Percentiles rank a stretch among this genome's conserved stretches.
phyloP scores from a whole-genome alignment of 2,329 filamentous ascomycete species.

The Penicillium sp. region DNA sequence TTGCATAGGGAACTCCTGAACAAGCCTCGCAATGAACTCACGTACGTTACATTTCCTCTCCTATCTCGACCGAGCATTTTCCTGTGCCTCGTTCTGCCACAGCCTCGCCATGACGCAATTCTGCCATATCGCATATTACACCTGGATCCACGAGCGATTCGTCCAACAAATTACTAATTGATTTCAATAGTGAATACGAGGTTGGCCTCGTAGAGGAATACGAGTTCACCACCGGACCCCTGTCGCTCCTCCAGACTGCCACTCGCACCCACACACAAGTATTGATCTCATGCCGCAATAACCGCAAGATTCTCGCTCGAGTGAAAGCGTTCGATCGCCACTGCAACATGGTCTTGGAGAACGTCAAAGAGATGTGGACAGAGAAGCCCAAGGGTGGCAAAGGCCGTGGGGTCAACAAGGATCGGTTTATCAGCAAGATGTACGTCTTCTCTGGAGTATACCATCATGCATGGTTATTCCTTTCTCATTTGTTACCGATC shows the following conservation, averaged over 20 bases:
- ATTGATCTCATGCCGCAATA: conserved; percentile 95
- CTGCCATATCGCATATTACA: not conserved
- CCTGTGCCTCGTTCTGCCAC: conserved; percentile 12
- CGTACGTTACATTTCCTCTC: conserved; percentile 54
- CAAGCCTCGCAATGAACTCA: conserved; percentile 86
- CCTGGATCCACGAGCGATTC: not conserved
- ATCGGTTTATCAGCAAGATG: conserved; percentile 98
- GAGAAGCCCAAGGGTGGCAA: conserved; percentile 84
- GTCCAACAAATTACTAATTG: conserved; percentile 7
- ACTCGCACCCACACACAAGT: conserved; percentile 94
- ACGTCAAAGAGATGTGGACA: conserved; percentile 99
- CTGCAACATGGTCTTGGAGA: conserved; percentile 98
- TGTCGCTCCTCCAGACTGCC: conserved; percentile 94
- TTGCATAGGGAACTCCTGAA: conserved; percentile 71
- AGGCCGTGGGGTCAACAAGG: conserved; percentile 96
- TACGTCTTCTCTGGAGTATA: conserved; percentile 42
- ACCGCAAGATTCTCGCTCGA: conserved; percentile 92
- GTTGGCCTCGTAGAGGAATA: conserved; percentile 76
- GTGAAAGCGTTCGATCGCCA: conserved; percentile 98
- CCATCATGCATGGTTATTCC: not conserved
- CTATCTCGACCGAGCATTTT: conserved; percentile 15
- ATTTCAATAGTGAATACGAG: conserved; percentile 73
- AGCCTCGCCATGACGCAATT: not conserved
- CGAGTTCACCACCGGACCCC: conserved; percentile 72
- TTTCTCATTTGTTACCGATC: not conserved